Conservation (phyloP, 2,329 filamentous ascomycete species). For the Colletotrichum magnum region DNA sequence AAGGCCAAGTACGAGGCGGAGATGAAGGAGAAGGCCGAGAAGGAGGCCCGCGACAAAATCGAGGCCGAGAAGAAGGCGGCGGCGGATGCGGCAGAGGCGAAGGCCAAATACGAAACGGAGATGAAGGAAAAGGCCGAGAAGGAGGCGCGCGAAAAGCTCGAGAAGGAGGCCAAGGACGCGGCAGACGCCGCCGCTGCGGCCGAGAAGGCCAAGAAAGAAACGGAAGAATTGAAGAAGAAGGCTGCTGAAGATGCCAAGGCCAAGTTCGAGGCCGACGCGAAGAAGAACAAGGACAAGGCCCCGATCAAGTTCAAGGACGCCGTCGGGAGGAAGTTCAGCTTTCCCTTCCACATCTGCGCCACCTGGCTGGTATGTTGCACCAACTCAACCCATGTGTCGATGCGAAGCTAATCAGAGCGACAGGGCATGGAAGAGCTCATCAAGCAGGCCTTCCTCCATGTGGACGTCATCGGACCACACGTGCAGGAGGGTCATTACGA, state of each 20-base stretch:
- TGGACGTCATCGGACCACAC: constrained; percentile 82
- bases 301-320: constrained; percentile 94
- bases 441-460: constrained; percentile 85
- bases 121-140: constrained; percentile 60
- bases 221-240: constrained; percentile 67
- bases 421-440: constrained; percentile 91
- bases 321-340: constrained; percentile 91
- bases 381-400: not conserved
- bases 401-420: constrained; percentile 43
- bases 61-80: constrained; percentile 50
- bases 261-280: constrained; percentile 61
- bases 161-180: constrained; percentile 54
- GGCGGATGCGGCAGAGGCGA: constrained; percentile 45
- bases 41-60: constrained; percentile 44
- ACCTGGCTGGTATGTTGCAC: constrained; percentile 80
- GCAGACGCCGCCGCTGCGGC: constrained; percentile 52
- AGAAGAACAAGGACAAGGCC: constrained; percentile 70
- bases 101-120: constrained; percentile 44
- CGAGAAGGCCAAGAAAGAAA: constrained; percentile 65
- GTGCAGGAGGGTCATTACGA: constrained; percentile 87
- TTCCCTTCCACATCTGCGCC: constrained; percentile 87
- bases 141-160: constrained; percentile 51
- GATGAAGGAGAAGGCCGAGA: constrained; percentile 54
- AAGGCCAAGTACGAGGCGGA: constrained; percentile 45
- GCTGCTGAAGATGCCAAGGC: constrained; percentile 70